Conservation (phyloP, 2,329 filamentous ascomycete genomes). For the Fusarium chaquense region DNA sequence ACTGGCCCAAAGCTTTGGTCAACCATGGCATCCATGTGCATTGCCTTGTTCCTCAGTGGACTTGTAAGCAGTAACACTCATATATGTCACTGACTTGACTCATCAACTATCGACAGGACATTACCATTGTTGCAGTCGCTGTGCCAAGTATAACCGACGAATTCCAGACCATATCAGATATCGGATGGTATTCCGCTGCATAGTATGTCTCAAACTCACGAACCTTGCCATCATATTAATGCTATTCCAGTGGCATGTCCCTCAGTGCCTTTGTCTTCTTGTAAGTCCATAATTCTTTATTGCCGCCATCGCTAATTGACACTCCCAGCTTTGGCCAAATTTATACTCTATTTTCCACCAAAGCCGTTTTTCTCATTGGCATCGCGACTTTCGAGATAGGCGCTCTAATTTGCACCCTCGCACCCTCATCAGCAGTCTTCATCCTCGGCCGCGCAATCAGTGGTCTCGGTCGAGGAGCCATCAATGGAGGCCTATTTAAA, state of each 20-base stretch:
- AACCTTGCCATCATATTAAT: neutral
- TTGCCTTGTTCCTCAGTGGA: constrained; percentile 42
- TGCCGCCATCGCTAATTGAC: neutral
- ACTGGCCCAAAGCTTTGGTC: constrained; percentile 43
- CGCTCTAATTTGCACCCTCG: constrained; percentile 52
- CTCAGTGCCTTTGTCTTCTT: constrained; percentile 1
- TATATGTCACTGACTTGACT: fast-evolving
- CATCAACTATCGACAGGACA: constrained; percentile 9
- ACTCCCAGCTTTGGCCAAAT: constrained; percentile 46
- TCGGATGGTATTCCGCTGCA: constrained; percentile 46
- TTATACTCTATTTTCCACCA: constrained; percentile 49
- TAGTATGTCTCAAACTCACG: constrained; percentile 15
- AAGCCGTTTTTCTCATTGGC: constrained; percentile 46
- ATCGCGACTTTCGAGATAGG: constrained; percentile 51
- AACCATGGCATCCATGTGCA: constrained; percentile 43
- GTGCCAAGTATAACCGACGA: constrained; percentile 44
- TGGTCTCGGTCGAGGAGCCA: constrained; percentile 50
- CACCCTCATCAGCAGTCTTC: constrained; percentile 52
- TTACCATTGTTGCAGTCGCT: constrained; percentile 41
- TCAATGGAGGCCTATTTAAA: constrained; percentile 45
- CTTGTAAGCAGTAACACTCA: constrained; percentile 1
- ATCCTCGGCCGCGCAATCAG: constrained; percentile 55
- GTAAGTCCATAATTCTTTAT: neutral
- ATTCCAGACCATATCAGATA: constrained; percentile 44
- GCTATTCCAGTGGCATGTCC: neutral